Evolutionary conservation across 352 stramenopile genomes (phyloP).

Genomic region (Aphanomyces euteiches): DNA sequence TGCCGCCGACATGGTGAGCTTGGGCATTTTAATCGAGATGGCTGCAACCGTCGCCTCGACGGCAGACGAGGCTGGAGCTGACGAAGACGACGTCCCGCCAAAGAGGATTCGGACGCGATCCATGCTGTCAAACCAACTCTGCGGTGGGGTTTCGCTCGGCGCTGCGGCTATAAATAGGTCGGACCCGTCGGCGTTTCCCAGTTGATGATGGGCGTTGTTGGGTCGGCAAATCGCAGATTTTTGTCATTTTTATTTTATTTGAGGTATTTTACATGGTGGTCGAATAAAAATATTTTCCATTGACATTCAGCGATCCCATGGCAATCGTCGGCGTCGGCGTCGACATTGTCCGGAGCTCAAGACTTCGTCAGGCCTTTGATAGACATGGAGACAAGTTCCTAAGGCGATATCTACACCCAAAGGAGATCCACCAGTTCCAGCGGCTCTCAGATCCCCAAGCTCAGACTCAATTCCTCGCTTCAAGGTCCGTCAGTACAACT

Average conservation of each 20-base stretch:
- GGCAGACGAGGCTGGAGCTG: neutral
- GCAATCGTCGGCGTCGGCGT: conserved; percentile 50
- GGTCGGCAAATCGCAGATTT: neutral
- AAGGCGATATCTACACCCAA: conserved; percentile 52
- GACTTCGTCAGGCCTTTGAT: conserved; percentile 49
- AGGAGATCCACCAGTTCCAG: conserved; percentile 64
- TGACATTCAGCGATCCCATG: neutral
- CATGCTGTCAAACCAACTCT: conserved; percentile 10
- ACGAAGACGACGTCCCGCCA: conserved; percentile 4
- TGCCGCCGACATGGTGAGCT: neutral
- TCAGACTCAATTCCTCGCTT: conserved; percentile 59
- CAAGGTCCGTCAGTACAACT: conserved; percentile 33
- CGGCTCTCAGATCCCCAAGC: conserved; percentile 30
- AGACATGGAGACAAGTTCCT: conserved; percentile 66
- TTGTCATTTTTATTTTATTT: neutral
- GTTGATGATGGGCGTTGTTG: neutral
- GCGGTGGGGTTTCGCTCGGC: neutral
- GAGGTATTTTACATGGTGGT: neutral
- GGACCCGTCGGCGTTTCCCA: neutral
- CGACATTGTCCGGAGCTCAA: conserved; percentile 60
- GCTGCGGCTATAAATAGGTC: neutral
- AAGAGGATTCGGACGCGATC: conserved; percentile 21
- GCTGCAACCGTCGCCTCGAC: conserved; percentile 5
- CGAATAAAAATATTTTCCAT: conserved; percentile 12
- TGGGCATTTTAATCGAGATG: conserved; percentile 23